Evolutionary conservation across 2,329 filamentous ascomycete genomes (phyloP).

Genomic region (Botrytis pseudocinerea): DNA sequence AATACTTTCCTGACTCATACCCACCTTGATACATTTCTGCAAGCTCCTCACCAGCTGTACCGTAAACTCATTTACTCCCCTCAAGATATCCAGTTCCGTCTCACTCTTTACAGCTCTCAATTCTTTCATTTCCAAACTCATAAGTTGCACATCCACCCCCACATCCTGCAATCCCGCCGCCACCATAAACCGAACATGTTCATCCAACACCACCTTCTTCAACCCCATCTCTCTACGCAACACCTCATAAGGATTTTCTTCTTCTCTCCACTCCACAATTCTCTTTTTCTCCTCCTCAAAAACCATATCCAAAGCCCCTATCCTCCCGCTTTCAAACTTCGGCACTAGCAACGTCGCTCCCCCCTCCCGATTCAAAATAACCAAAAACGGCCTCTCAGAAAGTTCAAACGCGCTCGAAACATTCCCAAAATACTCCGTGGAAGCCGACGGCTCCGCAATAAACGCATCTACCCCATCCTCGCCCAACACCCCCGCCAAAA

Average conservation of each 20-base stretch:
- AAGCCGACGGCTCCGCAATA: constrained; percentile 62
- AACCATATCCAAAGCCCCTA: constrained; percentile 57
- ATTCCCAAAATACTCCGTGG: constrained; percentile 63
- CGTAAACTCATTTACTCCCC: constrained; percentile 62
- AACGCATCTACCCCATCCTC: constrained; percentile 53
- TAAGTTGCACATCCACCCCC: constrained; percentile 56
- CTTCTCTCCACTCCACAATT: constrained; percentile 61
- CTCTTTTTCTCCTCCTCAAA: constrained; percentile 39
- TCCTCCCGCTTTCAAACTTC: constrained; percentile 60
- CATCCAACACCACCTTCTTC: constrained; percentile 57
- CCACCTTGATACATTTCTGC: constrained; percentile 52
- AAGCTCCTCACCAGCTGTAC: constrained; percentile 60
- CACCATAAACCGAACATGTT: constrained; percentile 65
- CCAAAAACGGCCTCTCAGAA: constrained; percentile 62
- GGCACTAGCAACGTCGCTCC: constrained; percentile 61
- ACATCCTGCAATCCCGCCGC: constrained; percentile 53
- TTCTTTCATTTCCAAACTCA: constrained; percentile 53
- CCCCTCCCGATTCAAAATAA: constrained; percentile 52
- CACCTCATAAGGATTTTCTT: constrained; percentile 62
- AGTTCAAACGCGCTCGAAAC: constrained; percentile 60
- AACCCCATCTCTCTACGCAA: constrained; percentile 47
- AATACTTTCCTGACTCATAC: constrained; percentile 58
- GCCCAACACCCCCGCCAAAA: constrained; percentile 29
- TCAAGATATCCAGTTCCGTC: constrained; percentile 56
- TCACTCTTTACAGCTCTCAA: constrained; percentile 59